Base-by-base conservation (phyloP, 2,329 filamentous ascomycete genomes). In the Ophiocordyceps camponoti-floridani region DNA sequence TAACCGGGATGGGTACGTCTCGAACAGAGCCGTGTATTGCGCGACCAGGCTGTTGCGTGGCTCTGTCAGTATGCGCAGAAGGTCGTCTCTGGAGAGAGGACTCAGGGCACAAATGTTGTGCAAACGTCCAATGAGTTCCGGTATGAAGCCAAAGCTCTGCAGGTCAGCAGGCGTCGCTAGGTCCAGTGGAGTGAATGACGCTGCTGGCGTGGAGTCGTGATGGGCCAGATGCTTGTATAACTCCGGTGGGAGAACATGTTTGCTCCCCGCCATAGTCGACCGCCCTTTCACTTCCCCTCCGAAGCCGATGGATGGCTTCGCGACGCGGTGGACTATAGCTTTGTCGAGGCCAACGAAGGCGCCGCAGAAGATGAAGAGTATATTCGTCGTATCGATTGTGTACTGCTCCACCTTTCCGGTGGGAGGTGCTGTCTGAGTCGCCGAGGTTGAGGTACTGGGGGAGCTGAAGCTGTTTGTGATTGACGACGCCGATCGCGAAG, bases 281-380 rank as follows among this genome's bases (percentile, higher is more conserved):
- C 64, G 61, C n/a, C 66, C 64, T 13, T 83, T 78, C 16, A 96
- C 75, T 19, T 82, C 79, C 4, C 88, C 87, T 5, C 88, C 88
- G 54, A 98, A 98, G 1, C 91, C 91, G 52, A 98, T 89, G 3
- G 84, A 83, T 0, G 75, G 73, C 56, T 83, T 86, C 12, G 86
- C 82, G 41, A 96, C 81, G n/a, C 91, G 79, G 47, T 87, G 82
- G 47, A 94, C 69, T 43, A 98, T 76, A 31, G 82, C 74, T 58
- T 93, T 94, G 55, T 95, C 85, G 1, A 96, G 69, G 2, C 88
- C 89, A 33, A 93, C 84, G 58, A 98, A 98, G 16, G 91, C 91
- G 16, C 91, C 91, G 12, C 88, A 93, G 59, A 91, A 94, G 40
- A 98, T 87, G 63, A 98, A 98, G 27, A 98, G 73, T 47, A 98